Evolutionary conservation across 176 grass and related monocot genomes (phyloP).

Genomic region (Bonia amplexicaulis): DNA sequence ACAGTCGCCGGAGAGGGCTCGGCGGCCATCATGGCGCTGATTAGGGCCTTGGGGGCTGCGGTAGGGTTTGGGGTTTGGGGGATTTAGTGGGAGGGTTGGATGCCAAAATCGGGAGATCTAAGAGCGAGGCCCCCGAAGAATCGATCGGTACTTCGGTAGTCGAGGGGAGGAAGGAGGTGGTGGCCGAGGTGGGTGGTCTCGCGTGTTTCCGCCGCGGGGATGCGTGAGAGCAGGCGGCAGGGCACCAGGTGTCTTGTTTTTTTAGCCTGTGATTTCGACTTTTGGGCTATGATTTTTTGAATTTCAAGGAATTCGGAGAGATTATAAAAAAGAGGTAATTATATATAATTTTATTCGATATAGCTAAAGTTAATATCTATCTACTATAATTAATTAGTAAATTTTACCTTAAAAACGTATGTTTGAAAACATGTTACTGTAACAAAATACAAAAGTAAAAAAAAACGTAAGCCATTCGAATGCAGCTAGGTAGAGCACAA

Average conservation of each 20-base stretch:
- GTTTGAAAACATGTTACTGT: too few species aligned
- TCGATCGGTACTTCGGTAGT: neutral
- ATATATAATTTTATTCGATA: too few species aligned
- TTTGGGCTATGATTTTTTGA: too few species aligned
- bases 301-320: too few species aligned
- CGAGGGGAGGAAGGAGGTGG: neutral
- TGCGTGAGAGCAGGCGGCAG: neutral
- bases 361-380: too few species aligned
- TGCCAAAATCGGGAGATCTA: conserved; percentile 7
- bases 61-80: conserved; percentile 7
- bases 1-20: conserved; percentile 47
- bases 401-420: fast-evolving
- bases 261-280: too few species aligned
- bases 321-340: too few species aligned
- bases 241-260: too few species aligned
- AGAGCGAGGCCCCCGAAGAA: neutral
- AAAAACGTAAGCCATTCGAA: too few species aligned
- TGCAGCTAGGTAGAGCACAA: too few species aligned
- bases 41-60: neutral
- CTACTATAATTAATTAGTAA: too few species aligned
- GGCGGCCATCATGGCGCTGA: conserved; percentile 67
- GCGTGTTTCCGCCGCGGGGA: conserved; percentile 8
- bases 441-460: too few species aligned
- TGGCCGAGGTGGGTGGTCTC: neutral
- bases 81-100: neutral